Base-by-base conservation (phyloP, 2,329 filamentous ascomycete genomes). In the Aplosporella prunicola region DNA sequence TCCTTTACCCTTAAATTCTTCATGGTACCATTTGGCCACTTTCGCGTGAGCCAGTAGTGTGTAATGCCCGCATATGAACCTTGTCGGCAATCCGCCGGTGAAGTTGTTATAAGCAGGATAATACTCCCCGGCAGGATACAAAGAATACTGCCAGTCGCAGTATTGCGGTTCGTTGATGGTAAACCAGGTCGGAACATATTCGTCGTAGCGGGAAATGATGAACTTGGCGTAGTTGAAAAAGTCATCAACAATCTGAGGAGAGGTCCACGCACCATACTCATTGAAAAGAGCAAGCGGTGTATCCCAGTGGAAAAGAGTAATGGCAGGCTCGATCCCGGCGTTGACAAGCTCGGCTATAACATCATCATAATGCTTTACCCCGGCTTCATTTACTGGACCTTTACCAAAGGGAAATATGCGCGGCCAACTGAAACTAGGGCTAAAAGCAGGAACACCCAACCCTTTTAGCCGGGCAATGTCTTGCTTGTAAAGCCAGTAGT, bases 71-170 rank as follows among this genome's bases (percentile, higher is more conserved):
- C 65, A 68, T 10, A 64, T 49, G 36, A 66, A 63, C 8, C 64
- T 53, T n/a, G 62, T 53, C 25, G 53, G 42, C 2, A 58, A 39
- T 4, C 65, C 66, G 10, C 56, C 57, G 0, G 58, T 61, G 11
- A 64, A 49, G 29, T 55, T 52, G 34, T 63, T 58, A 20, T 67
- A 68, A 1, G 62, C 61, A 11, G 66, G 65, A 25, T 67, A 67
- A 42, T 64, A 62, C 10, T 58, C 47, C 5, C 67, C 64, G 10
- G 61, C 58, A 3, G 62, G 64, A 27, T 67, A 68, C 37, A 46
- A 47, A 1, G 55, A 51, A 45, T 65, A 69, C 46, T 69, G 65
- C 64, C 64, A 67, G 40, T 68, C 64, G 41, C 65, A 68, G 50
- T 67, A 64, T 45, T 66, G 61, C 2, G 62, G 58, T 46, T 61